A percentile compares a stretch with the other conserved stretches of the same genome.
phyloP scores from a whole-genome alignment of 2,329 filamentous ascomycete genomes.

The Trichophyton schoenleinii region DNA sequence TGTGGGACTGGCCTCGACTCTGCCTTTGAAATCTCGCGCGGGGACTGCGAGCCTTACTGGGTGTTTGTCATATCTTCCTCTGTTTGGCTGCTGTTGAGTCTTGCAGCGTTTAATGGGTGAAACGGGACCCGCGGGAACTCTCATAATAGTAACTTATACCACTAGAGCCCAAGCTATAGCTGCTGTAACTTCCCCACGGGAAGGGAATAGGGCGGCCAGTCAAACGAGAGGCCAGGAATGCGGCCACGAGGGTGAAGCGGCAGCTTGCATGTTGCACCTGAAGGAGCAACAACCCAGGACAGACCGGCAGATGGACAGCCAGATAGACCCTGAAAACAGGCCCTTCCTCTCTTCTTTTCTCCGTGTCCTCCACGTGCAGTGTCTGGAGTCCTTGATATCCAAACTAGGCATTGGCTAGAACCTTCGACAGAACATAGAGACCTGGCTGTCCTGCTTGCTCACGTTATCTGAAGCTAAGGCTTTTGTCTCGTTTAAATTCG shows the following conservation, averaged over 20 bases:
- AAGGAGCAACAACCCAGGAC: background rate
- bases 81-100: background rate
- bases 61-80: background rate
- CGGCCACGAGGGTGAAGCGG: background rate
- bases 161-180: background rate
- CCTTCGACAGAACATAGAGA: background rate
- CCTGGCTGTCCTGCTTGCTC: background rate
- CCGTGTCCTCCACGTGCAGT: background rate
- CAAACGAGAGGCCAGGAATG: background rate
- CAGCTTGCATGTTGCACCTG: background rate
- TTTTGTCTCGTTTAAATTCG: slow-evolving; percentile 2
- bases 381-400: background rate
- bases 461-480: background rate
- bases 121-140: background rate
- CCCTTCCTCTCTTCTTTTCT: background rate
- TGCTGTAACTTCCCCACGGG: background rate
- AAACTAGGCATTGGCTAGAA: background rate
- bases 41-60: background rate
- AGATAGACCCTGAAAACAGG: background rate
- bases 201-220: slow-evolving; percentile 1
- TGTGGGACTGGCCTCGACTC: background rate
- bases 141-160: background rate
- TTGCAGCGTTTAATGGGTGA: background rate
- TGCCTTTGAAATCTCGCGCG: background rate
- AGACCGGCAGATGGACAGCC: background rate